Conservation (phyloP, 257 asterid species). For the Salvia splendens region DNA sequence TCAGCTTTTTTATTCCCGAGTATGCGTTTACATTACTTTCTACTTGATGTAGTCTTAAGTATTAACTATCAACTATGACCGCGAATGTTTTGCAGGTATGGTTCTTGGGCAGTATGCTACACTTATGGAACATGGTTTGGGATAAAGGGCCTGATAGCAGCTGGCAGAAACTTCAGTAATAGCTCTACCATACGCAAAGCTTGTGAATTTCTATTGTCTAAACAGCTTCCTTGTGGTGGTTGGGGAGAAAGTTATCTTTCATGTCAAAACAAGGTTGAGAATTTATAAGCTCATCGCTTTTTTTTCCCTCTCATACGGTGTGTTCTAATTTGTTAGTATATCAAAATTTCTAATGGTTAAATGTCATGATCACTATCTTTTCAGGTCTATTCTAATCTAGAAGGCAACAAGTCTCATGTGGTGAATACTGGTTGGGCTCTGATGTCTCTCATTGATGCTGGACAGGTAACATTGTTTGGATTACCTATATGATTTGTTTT, state of each 20-base stretch:
- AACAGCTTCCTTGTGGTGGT: conserved; percentile 89
- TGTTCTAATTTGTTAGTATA: conserved; percentile 5
- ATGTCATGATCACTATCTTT: conserved; percentile 19
- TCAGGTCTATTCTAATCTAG: conserved; percentile 84
- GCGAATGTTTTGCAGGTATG: conserved; percentile 65
- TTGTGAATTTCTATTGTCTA: conserved; percentile 84
- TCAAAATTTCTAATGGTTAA: conserved; percentile 1
- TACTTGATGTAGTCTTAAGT: conserved; percentile 1
- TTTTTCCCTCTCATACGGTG: conserved; percentile 24
- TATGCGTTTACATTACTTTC: conserved; percentile 14
- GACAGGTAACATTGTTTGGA: conserved; percentile 58
- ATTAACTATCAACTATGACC: conserved; percentile 11
- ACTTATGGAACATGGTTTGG: conserved; percentile 97
- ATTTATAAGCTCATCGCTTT: neutral
- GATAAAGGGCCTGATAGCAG: conserved; percentile 77
- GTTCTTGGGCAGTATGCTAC: conserved; percentile 97
- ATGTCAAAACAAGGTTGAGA: conserved; percentile 80
- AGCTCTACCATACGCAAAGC: conserved; percentile 76
- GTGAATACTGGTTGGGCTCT: conserved; percentile 94
- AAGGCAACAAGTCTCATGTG: conserved; percentile 80
- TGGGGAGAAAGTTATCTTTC: conserved; percentile 99
- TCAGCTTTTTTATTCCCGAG: conserved; percentile 17
- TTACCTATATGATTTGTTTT: neutral
- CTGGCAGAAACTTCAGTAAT: conserved; percentile 65
- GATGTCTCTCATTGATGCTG: conserved; percentile 85